Evolutionary conservation across 2,329 filamentous ascomycete species (phyloP), one percentile per base, ranked within the genome.

Genomic region (Venturia nashicola): DNA sequence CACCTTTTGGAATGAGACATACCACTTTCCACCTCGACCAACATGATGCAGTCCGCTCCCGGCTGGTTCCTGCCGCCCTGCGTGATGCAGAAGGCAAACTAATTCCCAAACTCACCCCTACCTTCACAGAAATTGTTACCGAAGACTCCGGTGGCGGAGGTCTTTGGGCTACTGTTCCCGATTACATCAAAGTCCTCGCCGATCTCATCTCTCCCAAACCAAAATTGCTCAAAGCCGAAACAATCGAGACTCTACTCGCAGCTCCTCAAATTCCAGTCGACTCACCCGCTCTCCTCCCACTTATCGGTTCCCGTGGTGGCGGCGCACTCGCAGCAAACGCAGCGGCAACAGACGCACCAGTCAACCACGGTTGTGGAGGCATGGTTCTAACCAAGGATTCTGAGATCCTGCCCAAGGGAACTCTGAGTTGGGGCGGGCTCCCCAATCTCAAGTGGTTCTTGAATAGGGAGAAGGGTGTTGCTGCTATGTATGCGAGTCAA

Each of bases 361-460:
- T 66, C 36, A 62, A 66, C 27, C 66, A 66, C 62, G 64, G 64
- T 8, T 59, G 63, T 46, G 64, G 57, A 16, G 65, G 65, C 11
- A 66, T 62, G 57, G 48, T 62, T 23, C 48, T 48, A 20, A 62
- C 55, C 14, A 54, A 44, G 36, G 64, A 62, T 42, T 34, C 43
- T 16, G 63, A 61, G 18, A 34, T 65, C 23, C 23, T 65, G n/a
- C 65, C 59, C 1, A 59, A 32, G 42, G 59, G 60, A 16, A 63
- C 44, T 9, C 16, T 61, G 61, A 55, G 32, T 9, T 66, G 65
- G 65, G 60, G 64, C 43, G 65, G 65, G 12, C 43, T 66, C 4
- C 64, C 65, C 34, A 66, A 66, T 51, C 59, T 66, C 39, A 66
- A 65, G 36, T 66, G 65, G 65, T 65, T 66, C 23, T 23, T 63